Conservation (phyloP, 129 eudicot species). For the Helianthus annuus region HanXRQr2.0-SUNRISE NC_035436.2:206208987-206209486, state of each 20-base stretch:
- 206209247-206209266: not conserved
- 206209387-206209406: constrained; percentile 98
- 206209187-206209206: not conserved
- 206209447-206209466: not conserved
- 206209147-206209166: not conserved
- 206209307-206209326: constrained; percentile 67
- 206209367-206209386: constrained; percentile 99
- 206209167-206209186: not conserved
- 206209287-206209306: constrained; percentile 61
- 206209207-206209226: not conserved
- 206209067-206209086: not conserved
- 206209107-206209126: not conserved
- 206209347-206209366: constrained; percentile 74
- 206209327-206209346: constrained; percentile 63
- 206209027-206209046: not conserved
- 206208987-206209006: constrained; percentile 1
- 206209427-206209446: constrained; percentile 7
- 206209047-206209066: not conserved
- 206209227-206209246: constrained; percentile 7
- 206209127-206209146: not conserved
- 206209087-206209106: not conserved
- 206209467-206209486: constrained; percentile 12
- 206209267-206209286: constrained; percentile 61
- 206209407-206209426: constrained; percentile 68
- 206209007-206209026: not conserved